These are phyloP conservation scores for Thelonectria blattea DNA, from an alignment of 2,329 filamentous ascomycete species.

Conservation along the genomic window DNA sequence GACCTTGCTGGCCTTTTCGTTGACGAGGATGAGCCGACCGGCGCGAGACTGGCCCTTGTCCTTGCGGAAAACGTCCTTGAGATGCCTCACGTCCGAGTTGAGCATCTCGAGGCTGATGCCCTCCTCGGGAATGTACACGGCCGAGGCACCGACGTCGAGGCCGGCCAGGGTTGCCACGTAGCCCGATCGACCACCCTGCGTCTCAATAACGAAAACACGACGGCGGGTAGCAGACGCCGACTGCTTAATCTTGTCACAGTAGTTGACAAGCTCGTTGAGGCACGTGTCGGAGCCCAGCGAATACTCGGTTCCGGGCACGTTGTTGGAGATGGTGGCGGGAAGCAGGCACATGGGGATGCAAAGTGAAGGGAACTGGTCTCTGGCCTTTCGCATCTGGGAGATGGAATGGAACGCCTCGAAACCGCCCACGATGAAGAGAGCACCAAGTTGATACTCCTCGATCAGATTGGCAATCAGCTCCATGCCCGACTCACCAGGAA, in stretches of 20 bases:
- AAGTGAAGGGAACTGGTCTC: slow-evolving; percentile 79
- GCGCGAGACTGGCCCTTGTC: slow-evolving; percentile 90
- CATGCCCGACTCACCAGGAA: slow-evolving; percentile 85
- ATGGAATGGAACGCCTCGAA: slow-evolving; percentile 97
- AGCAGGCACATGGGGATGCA: slow-evolving; percentile 91
- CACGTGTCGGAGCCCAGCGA: slow-evolving; percentile 96
- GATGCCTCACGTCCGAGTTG: slow-evolving; percentile 84
- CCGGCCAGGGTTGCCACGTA: slow-evolving; percentile 93
- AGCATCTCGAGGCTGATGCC: slow-evolving; percentile 95
- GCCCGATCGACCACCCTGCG: slow-evolving; percentile 91
- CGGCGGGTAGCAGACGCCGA: slow-evolving; percentile 92
- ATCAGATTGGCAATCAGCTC: slow-evolving; percentile 83
- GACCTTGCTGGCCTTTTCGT: slow-evolving; percentile 89
- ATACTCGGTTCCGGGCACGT: slow-evolving; percentile 97
- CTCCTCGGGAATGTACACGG: slow-evolving; percentile 97
- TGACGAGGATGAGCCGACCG: slow-evolving; percentile 93
- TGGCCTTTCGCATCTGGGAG: slow-evolving; percentile 82
- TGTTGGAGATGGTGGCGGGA: slow-evolving; percentile 98
- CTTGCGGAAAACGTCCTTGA: slow-evolving; percentile 82
- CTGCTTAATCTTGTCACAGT: slow-evolving; percentile 97
- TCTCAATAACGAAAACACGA: slow-evolving; percentile 97
- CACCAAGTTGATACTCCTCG: slow-evolving; percentile 86
- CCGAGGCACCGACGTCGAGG: slow-evolving; percentile 87
- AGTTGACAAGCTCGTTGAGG: slow-evolving; percentile 90
- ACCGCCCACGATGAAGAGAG: slow-evolving; percentile 88